phyloP scores from a whole-genome alignment of 2,329 filamentous ascomycete species.

The Aureobasidium lini region DNA sequence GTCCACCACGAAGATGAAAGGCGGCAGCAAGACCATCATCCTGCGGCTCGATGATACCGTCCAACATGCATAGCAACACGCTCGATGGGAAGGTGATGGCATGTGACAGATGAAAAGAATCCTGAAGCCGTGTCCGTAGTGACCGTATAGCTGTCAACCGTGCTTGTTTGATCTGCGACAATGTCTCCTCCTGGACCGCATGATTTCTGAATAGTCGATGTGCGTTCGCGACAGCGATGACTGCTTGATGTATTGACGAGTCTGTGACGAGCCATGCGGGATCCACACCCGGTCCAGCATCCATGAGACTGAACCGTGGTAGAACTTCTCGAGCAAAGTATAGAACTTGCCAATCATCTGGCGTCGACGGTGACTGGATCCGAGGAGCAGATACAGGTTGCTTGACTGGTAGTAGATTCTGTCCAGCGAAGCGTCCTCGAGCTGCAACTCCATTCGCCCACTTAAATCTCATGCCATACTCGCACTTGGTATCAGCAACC shows the following conservation, averaged over 20 bases:
- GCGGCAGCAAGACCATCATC: neutral
- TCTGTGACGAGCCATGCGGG: neutral
- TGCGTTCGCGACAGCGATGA: conserved; percentile 2
- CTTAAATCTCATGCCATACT: neutral
- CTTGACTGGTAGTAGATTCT: neutral
- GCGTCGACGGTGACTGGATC: neutral
- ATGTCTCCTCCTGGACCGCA: neutral
- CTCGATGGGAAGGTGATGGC: neutral
- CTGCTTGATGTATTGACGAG: neutral
- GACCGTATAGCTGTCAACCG: conserved; percentile 2
- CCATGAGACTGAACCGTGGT: neutral
- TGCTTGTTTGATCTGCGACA: neutral
- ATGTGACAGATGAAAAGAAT: neutral
- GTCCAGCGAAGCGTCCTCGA: conserved; percentile 2
- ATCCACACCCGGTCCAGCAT: neutral
- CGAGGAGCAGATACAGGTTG: neutral
- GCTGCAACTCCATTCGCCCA: conserved; percentile 2
- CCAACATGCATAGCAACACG: neutral
- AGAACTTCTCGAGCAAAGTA: neutral
- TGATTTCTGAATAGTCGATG: conserved; percentile 1
- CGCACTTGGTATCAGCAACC: neutral
- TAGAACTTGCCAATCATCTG: neutral
- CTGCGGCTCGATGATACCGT: conserved; percentile 1
- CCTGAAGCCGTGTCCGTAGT: neutral
- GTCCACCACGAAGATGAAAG: neutral